Base-by-base conservation (phyloP, 805 yeast species). In the Monosporozyma servazzii region DNA sequence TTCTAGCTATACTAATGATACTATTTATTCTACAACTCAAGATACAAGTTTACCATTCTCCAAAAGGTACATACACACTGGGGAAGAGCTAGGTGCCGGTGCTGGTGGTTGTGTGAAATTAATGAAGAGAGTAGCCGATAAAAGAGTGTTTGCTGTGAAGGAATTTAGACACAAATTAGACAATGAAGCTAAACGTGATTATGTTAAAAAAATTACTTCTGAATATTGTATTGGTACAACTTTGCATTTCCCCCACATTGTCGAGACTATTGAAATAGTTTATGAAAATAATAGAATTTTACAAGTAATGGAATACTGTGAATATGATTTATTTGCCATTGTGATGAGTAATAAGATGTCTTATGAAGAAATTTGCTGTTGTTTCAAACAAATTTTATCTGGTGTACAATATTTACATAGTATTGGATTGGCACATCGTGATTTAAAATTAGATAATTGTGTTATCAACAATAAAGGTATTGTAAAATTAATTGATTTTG, bases 261-360 rank as follows among this genome's bases (percentile, higher is more conserved):
- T 90, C 53, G 91, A 87, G 66, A 90, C 97, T 1, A 80, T 90
- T 49, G 97, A 90, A 64, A 88, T 90, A 49, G 84, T 90, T 45
- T 88, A 88, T 68, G 97, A 90, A 61, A 81, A 84, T 58, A 93
- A 87, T 55, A 75, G 91, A 40, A 84, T 88, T 53, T 80, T 85
- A 59, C 96, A 90, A 69, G 90, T 90, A 46, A 86, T 90, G 95
- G 97, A 90, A 64, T 90, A 88, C 67, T 89, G 96, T 67, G 96
- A 90, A 58, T 89, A 78, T 65, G 97, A 90, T 66, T 73, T 90
- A 57, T 90, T 90, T 69, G 96, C 96, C 10, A 86, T 90, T 52
- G 96, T 90, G 31, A 89, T 90, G 96, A 82, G 90, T 49, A 88
- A 88, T 59, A 85, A 86, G 61, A 90, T 90, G 97, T 69, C 83